These are phyloP conservation scores for Sclerotinia borealis DNA, from an alignment of 2,329 filamentous ascomycete species.

Conservation along the genomic window DNA sequence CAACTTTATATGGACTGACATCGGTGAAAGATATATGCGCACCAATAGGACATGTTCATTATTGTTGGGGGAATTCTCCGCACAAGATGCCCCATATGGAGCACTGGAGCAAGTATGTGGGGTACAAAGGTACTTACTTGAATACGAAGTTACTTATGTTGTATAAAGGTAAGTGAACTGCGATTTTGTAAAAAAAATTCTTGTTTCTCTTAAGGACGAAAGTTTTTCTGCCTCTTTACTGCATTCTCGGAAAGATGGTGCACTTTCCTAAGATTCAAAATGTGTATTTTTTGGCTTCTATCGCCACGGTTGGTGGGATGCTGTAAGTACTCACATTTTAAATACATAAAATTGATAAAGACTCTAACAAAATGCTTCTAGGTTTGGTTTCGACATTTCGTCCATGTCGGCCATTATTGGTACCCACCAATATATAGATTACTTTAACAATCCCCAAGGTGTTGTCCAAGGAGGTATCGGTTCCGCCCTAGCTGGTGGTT, in stretches of 20 bases:
- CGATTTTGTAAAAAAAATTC: neutral
- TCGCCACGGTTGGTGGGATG: slow-evolving; percentile 19
- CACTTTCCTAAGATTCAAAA: slow-evolving; percentile 20
- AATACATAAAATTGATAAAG: neutral
- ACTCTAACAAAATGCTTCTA: neutral
- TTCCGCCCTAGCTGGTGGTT: slow-evolving; percentile 62
- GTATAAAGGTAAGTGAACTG: neutral
- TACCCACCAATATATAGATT: slow-evolving; percentile 43
- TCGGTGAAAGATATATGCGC: neutral
- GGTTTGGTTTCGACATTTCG: slow-evolving; percentile 45
- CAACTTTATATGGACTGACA: neutral
- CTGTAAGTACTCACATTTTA: slow-evolving; percentile 7
- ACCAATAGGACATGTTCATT: neutral
- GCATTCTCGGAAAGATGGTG: slow-evolving; percentile 10
- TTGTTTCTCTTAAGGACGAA: neutral
- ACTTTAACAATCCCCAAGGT: slow-evolving; percentile 37
- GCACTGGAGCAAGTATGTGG: neutral
- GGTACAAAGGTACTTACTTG: neutral
- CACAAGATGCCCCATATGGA: neutral
- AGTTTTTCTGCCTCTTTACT: neutral
- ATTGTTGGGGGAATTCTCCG: neutral
- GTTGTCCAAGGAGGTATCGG: slow-evolving; percentile 39
- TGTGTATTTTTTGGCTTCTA: slow-evolving; percentile 21
- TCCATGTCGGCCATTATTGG: slow-evolving; percentile 52
- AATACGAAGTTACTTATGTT: neutral